Evolutionary conservation across 441 rosid genomes (phyloP), one percentile per base, ranked within the genome.

Genomic region (Breynia disticha): DNA sequence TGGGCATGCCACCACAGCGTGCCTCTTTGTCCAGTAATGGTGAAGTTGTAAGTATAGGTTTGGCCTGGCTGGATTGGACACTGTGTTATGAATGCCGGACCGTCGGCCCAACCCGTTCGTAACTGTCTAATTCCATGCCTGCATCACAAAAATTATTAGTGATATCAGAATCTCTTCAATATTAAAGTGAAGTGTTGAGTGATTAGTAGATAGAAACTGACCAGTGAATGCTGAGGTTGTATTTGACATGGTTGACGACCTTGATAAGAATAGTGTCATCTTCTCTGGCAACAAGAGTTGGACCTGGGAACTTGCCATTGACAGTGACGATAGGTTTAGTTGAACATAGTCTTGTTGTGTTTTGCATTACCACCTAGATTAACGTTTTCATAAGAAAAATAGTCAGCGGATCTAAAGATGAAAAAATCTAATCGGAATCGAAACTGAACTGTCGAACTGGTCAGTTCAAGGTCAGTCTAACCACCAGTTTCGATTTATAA

Each of bases 1-100:
- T 87, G 97, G 11, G 95, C 96, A 50, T 90, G 97, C 95, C 91
- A 90, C 48, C 79, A 66, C 17, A 90, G 79, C 0, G 96, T 90
- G 17, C 97, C 96, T 2, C 97, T 71, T 60, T 90, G 91, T 46
- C 91, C 96, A 16, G 81, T 81, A n/a, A 90, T 41, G 5, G 91
- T 90, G 68, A 83, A 90, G 66, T 87, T 90, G 71, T 90, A 82
- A 1, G 79, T 64, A 37, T 73, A 90, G 50, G 20, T 75, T 57
- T 87, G 86, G 42, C 86, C 84, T 1, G 96, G 76, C 70, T 63
- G 91, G 39, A 90, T 83, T 12, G 97, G 97, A 52, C 96, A 87
- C 46, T 90, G 97, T 1, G 96, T 83, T 16, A 86, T 82, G 67
- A 76, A 87, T 8, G 95, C 97, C 0, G 97, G 97, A 16, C 97